Evolutionary conservation across 345 rosid species (phyloP), one percentile per base, ranked within the genome.

Genomic region (Eucalyptus coolabah): DNA sequence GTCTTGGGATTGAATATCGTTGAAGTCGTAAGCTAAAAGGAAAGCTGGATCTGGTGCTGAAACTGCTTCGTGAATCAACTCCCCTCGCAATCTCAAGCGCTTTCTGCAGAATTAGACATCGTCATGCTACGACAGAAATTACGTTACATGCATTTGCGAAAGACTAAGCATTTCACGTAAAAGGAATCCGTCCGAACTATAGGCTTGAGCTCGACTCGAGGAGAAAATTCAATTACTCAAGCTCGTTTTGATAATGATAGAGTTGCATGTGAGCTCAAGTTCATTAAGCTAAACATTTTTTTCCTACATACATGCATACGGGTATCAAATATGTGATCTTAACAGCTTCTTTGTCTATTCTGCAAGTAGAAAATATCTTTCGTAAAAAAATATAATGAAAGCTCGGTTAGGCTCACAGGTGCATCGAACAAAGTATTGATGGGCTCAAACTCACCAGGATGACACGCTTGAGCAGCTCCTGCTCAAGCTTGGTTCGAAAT

Each of bases 381-480:
- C 1, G 3, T 32, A 67, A 67, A 15, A 65, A 44, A 44, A 44
- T 9, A 44, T 44, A 44, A 44, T 44, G 7, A 9, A 44, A 9
- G 45, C 45, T 44, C 45, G 9, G 7, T 44, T 44, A 44, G 45
- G 7, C 45, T 69, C 24, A 40, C 4, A 17, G 1, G 44, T 34
- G 24, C 2, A 3, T 69, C 42, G 24, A 34, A 1, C 12, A 34
- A 19, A 69, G 7, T 19, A 69, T 8, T 34, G 44, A 2, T 37
- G 44, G 2, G 81, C 13, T 32, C 1, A 5, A 67, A 63, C 18
- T 63, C 18, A 4, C 1, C 1, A 0, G 3, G 18, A 63, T 5
- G 1, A 30, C 18, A 30, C 1, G 4, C 34, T 63, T 0, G 5
- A 30, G 34, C 16, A 6, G 34, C 7, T 60, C 67, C 4, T 4